phyloP scores from a whole-genome alignment of 140 eudicot species.

The Cichorium intybus region DNA sequence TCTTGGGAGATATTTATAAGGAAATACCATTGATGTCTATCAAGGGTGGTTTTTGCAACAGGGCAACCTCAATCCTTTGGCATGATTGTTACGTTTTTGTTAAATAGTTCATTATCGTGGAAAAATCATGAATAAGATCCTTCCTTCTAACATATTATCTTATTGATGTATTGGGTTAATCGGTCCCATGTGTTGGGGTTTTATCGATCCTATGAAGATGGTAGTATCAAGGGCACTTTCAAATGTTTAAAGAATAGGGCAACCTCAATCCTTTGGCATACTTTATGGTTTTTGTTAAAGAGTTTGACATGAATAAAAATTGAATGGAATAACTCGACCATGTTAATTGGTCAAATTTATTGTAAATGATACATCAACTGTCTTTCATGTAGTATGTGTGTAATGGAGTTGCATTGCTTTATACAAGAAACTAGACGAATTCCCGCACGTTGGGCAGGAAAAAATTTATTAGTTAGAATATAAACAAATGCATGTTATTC shows the following conservation, averaged over 20 bases:
- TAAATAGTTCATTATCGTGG: background rate
- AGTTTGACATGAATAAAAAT: no score
- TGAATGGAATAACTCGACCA: no score
- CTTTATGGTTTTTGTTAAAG: background rate
- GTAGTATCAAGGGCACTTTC: background rate
- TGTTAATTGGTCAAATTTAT: no score
- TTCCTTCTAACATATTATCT: background rate
- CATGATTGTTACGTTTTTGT: conserved; percentile 12
- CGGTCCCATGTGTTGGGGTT: background rate
- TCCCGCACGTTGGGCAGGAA: no score
- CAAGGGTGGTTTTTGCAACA: conserved; percentile 22
- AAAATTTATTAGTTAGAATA: no score
- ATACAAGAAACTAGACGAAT: no score
- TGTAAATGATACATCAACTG: no score
- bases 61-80: conserved; percentile 46
- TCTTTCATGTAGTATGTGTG: background rate
- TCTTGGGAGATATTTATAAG: conserved; percentile 12
- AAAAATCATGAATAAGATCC: background rate
- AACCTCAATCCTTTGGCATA: conserved; percentile 3
- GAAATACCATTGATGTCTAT: conserved; percentile 15
- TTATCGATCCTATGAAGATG: background rate
- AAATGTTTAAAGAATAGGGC: background rate
- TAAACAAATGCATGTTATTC: no score
- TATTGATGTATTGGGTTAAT: background rate
- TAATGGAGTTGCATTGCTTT: background rate